Evolutionary conservation across 345 rosid genomes (phyloP), one percentile per base, ranked within the genome.

Genomic region (Streptanthus diversifolius): DNA sequence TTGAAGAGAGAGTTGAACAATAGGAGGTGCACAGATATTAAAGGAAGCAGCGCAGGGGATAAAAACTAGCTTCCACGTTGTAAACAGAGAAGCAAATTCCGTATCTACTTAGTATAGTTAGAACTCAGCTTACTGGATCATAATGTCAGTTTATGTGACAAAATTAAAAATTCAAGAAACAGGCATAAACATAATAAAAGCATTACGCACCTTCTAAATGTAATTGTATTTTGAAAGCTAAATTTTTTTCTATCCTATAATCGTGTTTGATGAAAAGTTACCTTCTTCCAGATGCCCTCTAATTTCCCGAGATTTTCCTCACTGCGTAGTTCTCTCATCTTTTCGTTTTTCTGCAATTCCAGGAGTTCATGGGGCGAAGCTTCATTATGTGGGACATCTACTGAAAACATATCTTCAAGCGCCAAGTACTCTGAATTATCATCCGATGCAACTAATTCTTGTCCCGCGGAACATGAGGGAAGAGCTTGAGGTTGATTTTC

Each of bases 281-380:
- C 98, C 98, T 93, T 89, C 82, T 85, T 93, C 98, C 98, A 93
- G 67, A 93, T 84, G 47, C 98, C 97, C 18, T 87, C 86, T 77
- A 90, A 79, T 85, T 86, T 90, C 79, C 66, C 84, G 35, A 89
- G 65, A 80, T 85, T 83, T 79, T 87, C 83, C 82, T 80, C 93
- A 72, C 82, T 84, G 58, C 76, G 56, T 63, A 86, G 72, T 77
- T 82, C 86, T 77, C 80, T 90, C 80, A 83, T 68, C 79, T 74
- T 87, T 80, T 87, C 93, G 76, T 84, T 82, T 80, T 83, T 85
- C 65, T 89, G 92, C 53, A 86, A 63, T 80, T 81, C 81, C 80
- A 85, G 39, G 59, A 93, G 70, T 83, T 85, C 90, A 27, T 80
- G 65, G 39, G 85, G 68, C 12, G 80, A 60, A 43, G 71, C 61